These are phyloP conservation scores for Cucurbita argyrosperma DNA, from an alignment of 306 rosid species.

Conservation along the genomic window DNA sequence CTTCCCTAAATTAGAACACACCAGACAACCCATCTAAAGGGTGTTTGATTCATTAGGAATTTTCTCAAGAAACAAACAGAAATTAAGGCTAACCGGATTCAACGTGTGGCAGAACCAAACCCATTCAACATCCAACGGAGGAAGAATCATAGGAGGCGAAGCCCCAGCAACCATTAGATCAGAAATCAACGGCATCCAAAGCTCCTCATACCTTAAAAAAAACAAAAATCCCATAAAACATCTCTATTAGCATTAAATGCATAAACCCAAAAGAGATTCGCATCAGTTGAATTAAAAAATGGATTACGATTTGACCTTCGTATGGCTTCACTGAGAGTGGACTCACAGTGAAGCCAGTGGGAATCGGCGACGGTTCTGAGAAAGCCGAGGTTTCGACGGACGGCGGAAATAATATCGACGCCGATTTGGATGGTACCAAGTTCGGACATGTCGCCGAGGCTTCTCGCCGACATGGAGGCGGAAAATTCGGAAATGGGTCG, in stretches of 20 bases:
- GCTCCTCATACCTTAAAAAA: conserved; percentile 46
- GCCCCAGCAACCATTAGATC: conserved; percentile 38
- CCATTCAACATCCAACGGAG: conserved; percentile 81
- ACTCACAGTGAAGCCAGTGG: conserved; percentile 40
- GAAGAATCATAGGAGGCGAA: conserved; percentile 43
- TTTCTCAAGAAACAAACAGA: conserved; percentile 1
- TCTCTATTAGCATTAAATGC: conserved; percentile 9
- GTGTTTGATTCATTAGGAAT: background rate
- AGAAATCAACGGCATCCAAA: conserved; percentile 93
- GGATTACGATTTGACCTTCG: conserved; percentile 36
- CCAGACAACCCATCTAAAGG: background rate
- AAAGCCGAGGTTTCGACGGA: conserved; percentile 42
- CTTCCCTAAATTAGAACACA: background rate
- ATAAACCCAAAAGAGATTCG: background rate
- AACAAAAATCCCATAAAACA: background rate
- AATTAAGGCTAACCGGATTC: conserved; percentile 28
- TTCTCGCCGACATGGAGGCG: conserved; percentile 25
- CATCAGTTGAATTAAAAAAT: background rate
- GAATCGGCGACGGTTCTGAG: conserved; percentile 38
- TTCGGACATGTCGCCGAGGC: conserved; percentile 42
- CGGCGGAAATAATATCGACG: conserved; percentile 60
- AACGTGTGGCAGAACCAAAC: conserved; percentile 90
- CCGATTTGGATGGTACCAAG: conserved; percentile 22
- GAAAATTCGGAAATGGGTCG: conserved; percentile 20
- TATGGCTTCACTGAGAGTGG: conserved; percentile 40